Base-by-base conservation (phyloP, 805 yeast species). In the Lipomyces sp. region DNA sequence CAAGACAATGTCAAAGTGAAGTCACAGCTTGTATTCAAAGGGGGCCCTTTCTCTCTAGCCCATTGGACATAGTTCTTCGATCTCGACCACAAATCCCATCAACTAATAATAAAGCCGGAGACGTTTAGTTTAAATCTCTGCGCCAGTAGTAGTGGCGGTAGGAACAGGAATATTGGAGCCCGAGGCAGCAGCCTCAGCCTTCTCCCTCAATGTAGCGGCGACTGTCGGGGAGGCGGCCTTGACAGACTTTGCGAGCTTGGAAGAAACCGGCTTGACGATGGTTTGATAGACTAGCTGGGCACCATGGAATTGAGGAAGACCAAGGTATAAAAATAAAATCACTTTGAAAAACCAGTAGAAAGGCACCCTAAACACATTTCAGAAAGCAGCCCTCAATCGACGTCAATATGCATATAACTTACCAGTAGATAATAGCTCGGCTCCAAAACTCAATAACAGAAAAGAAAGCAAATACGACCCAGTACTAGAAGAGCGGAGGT, bases 381-480 rank as follows among this genome's bases (percentile, higher is more conserved):
- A 43, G 46, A 14, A 28, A 24, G 3, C 22, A 7, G 2, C 18
- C 7, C 4, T 10, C 31, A 33, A 29, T 36, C 16, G 2, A 2
- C 2, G 14, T 5, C 2, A 19, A 18, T 16, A n/a, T 3, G 22
- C 3, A 21, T 6, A 14, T 26, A 19, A 36, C 52, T 23, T 21
- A 51, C 95, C 96, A 87, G 78, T 89, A 89, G 53, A 91, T 76
- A 63, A 93, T 84, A 33, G 96, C 84, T 65, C 82, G 80, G 47
- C 96, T 83, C 98, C 97, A 93, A 78, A 88, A 93, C 74, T 93
- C 99, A 64, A 88, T 68, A 46, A 93, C 90, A 69, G 83, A 87
- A 74, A 93, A 80, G 63, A 83, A 82, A 14, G 96, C 95, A 67
- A 86, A 93, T n/a, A 93, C 95, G 51, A 93, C 96, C 98, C 98